Base-by-base conservation (phyloP, 352 stramenopile genomes). In the Phytophthora capsici region DNA sequence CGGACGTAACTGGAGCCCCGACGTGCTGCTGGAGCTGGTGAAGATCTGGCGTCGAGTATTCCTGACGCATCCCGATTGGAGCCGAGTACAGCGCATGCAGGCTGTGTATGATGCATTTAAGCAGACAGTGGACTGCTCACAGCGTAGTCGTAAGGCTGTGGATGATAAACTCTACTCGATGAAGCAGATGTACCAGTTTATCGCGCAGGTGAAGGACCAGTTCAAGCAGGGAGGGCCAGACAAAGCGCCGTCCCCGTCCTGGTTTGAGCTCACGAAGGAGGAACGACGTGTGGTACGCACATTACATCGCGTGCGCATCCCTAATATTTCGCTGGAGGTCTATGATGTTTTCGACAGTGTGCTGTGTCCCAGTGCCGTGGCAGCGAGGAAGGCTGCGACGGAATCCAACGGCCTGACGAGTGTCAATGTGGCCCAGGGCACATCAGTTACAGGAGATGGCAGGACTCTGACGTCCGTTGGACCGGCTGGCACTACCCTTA, bases 161-260 rank as follows among this genome's bases (percentile, higher is more conserved):
- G 82, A 90, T 38, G 77, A 88, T 69, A 88, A 89, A 49, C 60
- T 90, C 12, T 89, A 88, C 66, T 73, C 75, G 16, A 75, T 84
- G 70, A 88, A 86, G 65, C 82, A 88, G 38, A 89, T 90, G 82
- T 86, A 90, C 60, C 77, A 85, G 26, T 90, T 90, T 57, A 86
- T 90, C 44, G 36, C 81, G 16, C 75, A 85, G 54, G 76, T 86
- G 47, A 89, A 84, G 50, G 63, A 73, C 46, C 77, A 75, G 37
- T 75, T 87, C 45, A 66, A 70, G 53, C 70, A 77, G 25, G 61
- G 57, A 19, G 56, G 58, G 1, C 47, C 52, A 7, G 43, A 62
- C 44, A 65, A 63, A 19, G 54, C 44, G 20, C 57, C 53, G 25
- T 61, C 67, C n/a, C 77, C 77, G 22, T 66, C 73, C 40, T 90